Evolutionary conservation across 352 stramenopile species (phyloP), one percentile per base, ranked within the genome.

Genomic region (Aphanomyces astaci): DNA sequence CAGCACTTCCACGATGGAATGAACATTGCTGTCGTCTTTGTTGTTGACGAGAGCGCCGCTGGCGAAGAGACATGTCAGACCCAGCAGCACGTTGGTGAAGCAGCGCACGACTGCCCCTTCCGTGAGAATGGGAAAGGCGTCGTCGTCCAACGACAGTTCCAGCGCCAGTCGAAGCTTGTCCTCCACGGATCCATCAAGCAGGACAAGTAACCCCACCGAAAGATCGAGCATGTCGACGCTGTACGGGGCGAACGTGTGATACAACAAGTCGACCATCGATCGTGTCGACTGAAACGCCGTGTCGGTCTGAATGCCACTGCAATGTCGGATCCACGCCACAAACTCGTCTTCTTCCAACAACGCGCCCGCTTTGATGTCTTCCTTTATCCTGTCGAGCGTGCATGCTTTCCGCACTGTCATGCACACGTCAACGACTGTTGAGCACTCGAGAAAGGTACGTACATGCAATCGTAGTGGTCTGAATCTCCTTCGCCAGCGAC

Each of bases 381-480:
- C 28, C 19, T 49, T 30, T 4, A 65, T 33, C 32, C 31, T 17
- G 17, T 51, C 36, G 10, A 65, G 15, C 15, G 51, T 46, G 36
- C 56, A 65, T 10, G 32, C 56, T 51, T 65, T 65, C 11, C 56
- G 56, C 56, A 65, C 56, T 65, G n/a, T n/a, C n/a, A n/a, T n/a
- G n/a, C n/a, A n/a, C n/a, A 65, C 5, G 51, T 39, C 7, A 30
- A 43, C 7, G 7, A 43, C 56, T 65, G n/a, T n/a, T n/a, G n/a
- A n/a, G n/a, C n/a, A n/a, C n/a, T 53, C 5, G 51, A 13, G 1
- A 30, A 43, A 43, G 7, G 15, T 15, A 52, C 56, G 36, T 65
- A 65, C 56, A 53, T n/a, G 56, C 56, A 28, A 22, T 53, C 28
- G 56, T 65, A 2, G 31, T 36, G 13, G 11, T 13, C 11, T 53